phyloP scores from a whole-genome alignment of 2,329 filamentous ascomycete species.

The Botrytis medusae region DNA sequence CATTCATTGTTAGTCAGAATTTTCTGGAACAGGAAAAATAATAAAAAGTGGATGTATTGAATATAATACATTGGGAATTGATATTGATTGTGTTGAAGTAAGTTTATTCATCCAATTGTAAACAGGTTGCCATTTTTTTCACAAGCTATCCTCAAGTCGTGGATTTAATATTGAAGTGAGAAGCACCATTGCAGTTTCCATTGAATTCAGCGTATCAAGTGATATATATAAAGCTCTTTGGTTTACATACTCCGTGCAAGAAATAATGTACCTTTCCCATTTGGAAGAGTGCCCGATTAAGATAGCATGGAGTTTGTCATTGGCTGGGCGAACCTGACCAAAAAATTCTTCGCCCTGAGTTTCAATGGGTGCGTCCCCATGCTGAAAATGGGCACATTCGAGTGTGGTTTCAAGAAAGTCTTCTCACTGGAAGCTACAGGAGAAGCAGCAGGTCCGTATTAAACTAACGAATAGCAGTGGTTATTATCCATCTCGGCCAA shows the following conservation, averaged over 20 bases:
- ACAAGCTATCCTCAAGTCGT: neutral
- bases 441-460: neutral
- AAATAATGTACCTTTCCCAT: neutral
- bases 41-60: neutral
- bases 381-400: no score
- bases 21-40: neutral
- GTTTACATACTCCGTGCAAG: neutral
- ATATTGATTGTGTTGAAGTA: neutral
- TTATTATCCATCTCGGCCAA: neutral
- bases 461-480: neutral
- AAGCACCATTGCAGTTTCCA: neutral
- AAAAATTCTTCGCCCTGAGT: neutral
- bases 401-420: neutral
- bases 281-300: neutral
- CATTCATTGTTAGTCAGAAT: neutral
- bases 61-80: neutral
- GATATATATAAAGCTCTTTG: neutral
- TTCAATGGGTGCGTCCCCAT: neutral
- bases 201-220: neutral
- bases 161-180: neutral
- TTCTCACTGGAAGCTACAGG: neutral
- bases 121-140: neutral
- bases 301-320: neutral
- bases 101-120: neutral
- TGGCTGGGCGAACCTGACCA: neutral